phyloP scores from a whole-genome alignment of 1,139 yeast species.

The Candida sanyaensis region DNA sequence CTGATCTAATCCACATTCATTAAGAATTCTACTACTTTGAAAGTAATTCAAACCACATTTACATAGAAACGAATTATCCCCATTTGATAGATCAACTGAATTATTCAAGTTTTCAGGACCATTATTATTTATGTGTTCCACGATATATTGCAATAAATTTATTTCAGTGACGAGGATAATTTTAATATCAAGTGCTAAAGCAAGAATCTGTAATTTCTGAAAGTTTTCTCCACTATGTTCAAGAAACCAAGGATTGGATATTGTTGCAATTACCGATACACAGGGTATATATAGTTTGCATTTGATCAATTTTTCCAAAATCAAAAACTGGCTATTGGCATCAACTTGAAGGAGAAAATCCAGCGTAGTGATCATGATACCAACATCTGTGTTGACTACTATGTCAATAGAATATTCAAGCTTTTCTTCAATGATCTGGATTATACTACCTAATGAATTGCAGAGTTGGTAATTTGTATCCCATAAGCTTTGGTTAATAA shows the following conservation, averaged over 20 bases:
- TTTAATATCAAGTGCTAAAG: slow-evolving; percentile 10
- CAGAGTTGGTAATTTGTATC: slow-evolving; percentile 7
- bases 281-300: slow-evolving; percentile 8
- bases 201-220: slow-evolving; percentile 9
- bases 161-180: slow-evolving; percentile 6
- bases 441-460: not conserved
- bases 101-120: slow-evolving; percentile 6
- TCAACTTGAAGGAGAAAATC: slow-evolving; percentile 11
- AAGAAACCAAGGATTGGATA: slow-evolving; percentile 8
- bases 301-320: slow-evolving; percentile 5
- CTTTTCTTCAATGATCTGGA: slow-evolving; percentile 9
- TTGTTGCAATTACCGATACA: slow-evolving; percentile 6
- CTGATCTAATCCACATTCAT: slow-evolving; percentile 4
- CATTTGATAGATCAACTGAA: not conserved
- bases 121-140: slow-evolving; percentile 9
- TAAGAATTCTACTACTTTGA: slow-evolving; percentile 10
- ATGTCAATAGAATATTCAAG: slow-evolving; percentile 10
- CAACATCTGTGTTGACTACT: slow-evolving; percentile 11
- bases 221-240: slow-evolving; percentile 10
- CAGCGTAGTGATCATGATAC: slow-evolving; percentile 7
- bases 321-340: slow-evolving; percentile 5
- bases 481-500: slow-evolving; percentile 11
- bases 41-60: slow-evolving; percentile 15
- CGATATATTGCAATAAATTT: slow-evolving; percentile 6
- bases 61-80: slow-evolving; percentile 7